Evolutionary conservation across 1,139 yeast genomes (phyloP).

Genomic region (Sugiyamaella sp.): DNA sequence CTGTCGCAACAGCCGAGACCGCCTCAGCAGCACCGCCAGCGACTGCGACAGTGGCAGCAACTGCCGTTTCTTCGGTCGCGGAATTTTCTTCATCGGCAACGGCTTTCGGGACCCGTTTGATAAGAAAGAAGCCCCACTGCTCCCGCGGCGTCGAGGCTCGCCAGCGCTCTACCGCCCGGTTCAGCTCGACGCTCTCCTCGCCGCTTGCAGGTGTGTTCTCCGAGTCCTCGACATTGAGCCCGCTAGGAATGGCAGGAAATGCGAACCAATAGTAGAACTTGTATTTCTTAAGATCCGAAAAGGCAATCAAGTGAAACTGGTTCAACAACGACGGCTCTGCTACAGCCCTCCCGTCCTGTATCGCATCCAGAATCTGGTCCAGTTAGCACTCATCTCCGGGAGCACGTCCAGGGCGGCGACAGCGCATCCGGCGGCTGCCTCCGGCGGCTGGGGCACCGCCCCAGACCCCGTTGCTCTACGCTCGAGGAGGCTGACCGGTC

Average conservation of each 20-base stretch:
- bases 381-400: not conserved
- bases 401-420: too few species aligned
- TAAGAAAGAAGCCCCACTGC: constrained; percentile 41
- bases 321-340: constrained; percentile 48
- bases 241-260: constrained; percentile 58
- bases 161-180: constrained; percentile 30
- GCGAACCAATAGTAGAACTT: constrained; percentile 90
- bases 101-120: constrained; percentile 17
- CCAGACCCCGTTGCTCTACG: too few species aligned
- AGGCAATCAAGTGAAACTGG: constrained; percentile 64
- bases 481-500: not conserved
- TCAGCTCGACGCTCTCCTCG: constrained; percentile 14
- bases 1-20: too few species aligned
- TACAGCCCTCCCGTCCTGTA: constrained; percentile 43
- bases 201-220: not conserved
- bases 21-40: too few species aligned
- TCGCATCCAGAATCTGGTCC: constrained; percentile 31
- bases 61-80: constrained; percentile 24
- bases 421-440: too few species aligned
- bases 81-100: not conserved
- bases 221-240: constrained; percentile 24
- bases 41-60: constrained; percentile 34
- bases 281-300: constrained; percentile 87
- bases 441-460: too few species aligned
- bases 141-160: constrained; percentile 17